Base-by-base conservation (phyloP, 371 early-diverging fungal genomes). In the Mortierella sp. region DNA sequence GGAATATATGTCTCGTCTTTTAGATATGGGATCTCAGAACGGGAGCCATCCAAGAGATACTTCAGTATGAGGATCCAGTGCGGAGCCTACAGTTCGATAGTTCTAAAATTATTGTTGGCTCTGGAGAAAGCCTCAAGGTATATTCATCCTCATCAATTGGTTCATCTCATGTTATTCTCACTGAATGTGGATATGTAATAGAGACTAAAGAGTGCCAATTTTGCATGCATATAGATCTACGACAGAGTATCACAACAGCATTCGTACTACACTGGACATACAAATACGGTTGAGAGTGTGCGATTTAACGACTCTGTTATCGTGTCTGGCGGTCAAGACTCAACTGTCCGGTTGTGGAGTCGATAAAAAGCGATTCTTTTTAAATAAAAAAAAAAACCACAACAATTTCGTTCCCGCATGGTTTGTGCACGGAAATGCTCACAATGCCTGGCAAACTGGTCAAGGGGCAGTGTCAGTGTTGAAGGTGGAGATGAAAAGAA, bases 21-120 rank as follows among this genome's bases (percentile, higher is more conserved):
- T 72, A 91, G 87, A 90, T 96, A 65, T 96, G 96, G 96, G 97
- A 97, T 84, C 78, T 97, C 40, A 90, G 97, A 26, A 90, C 90
- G 14, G 93, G 93, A 9, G 87, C 88, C 14, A 87, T 90, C 18
- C 86, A 92, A 61, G 93, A 94, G 64, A 89, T 86, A 49, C 62
- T 93, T 14, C 77, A 78, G 18, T 92, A 88, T 58, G 86, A 86
- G 8, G 68, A 87, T 35, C 84, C 88, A 24, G 89, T 95, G 5
- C 85, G 88, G 26, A 85, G 86, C 30, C 84, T 94, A 43, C 91
- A 90, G 64, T 91, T 94, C 71, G 88, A 89, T 74, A 61, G 87
- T 5, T 72, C 77, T 9, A 89, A 86, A 64, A 89, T 92, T 49
- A 83, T 88, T 43, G 84, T 89, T 54, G 79, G 87, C 45, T 88